phyloP scores from a whole-genome alignment of 2,329 filamentous ascomycete genomes.

The Magnaporthiopsis poae region DNA sequence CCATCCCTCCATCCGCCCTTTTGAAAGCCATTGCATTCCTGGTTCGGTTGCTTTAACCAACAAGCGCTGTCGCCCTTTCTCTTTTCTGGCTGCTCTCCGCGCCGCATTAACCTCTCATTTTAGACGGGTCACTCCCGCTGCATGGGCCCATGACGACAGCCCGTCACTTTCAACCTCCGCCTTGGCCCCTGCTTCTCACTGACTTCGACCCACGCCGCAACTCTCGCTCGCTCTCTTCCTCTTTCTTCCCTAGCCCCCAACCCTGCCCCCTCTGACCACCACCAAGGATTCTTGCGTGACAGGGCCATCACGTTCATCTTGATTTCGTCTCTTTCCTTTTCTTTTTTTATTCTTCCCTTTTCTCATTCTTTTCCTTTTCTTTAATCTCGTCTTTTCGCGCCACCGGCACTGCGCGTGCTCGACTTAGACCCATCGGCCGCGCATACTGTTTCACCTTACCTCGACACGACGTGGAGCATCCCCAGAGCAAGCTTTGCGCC shows the following conservation, averaged over 20 bases:
- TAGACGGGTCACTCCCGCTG: neutral
- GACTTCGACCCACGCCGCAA: neutral
- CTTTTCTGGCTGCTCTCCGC: neutral
- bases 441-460: neutral
- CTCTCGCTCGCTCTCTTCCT: neutral
- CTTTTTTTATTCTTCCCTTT: neutral
- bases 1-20: neutral
- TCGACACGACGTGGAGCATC: neutral
- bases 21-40: neutral
- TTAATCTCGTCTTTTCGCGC: neutral
- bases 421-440: neutral
- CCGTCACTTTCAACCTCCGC: neutral
- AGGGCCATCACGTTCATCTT: neutral
- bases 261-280: neutral
- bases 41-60: neutral
- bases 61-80: neutral
- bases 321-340: neutral
- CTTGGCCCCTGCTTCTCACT: neutral
- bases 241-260: neutral
- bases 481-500: neutral
- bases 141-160: neutral
- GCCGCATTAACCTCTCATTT: slow-evolving; percentile 1
- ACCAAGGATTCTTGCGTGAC: neutral
- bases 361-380: neutral
- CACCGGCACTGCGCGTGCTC: neutral